phyloP scores from a whole-genome alignment of 192 early-diverging fungal species.

The Cladochytrium replicatum region DNA sequence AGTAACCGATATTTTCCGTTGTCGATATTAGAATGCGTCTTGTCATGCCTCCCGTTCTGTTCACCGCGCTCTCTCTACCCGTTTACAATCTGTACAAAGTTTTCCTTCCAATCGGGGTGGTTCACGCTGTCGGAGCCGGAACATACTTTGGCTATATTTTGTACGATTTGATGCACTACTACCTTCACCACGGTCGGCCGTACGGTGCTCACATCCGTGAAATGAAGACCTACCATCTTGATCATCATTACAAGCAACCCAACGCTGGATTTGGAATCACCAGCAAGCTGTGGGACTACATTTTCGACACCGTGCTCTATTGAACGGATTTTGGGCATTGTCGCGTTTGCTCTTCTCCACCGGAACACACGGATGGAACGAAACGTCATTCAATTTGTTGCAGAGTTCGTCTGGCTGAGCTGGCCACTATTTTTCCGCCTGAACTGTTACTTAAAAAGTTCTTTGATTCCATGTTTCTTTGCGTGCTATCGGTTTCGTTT shows the following conservation, averaged over 20 bases:
- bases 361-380: too few relatives aligned
- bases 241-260: conserved; percentile 79
- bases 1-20: too few relatives aligned
- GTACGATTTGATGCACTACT: conserved; percentile 93
- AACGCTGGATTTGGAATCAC: conserved; percentile 85
- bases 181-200: conserved; percentile 84
- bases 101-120: conserved; percentile 51
- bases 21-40: conserved; percentile 62
- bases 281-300: conserved; percentile 80
- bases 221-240: conserved; percentile 91
- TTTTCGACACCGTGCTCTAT: conserved; percentile 54
- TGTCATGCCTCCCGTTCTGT: conserved; percentile 92
- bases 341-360: too few relatives aligned
- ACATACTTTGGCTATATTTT: conserved; percentile 70
- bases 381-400: too few relatives aligned
- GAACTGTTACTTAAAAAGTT: too few relatives aligned
- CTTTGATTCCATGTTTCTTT: too few relatives aligned
- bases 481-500: too few relatives aligned
- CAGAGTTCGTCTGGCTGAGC: too few relatives aligned
- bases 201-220: conserved; percentile 59
- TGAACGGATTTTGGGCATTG: too few relatives aligned
- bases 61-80: conserved; percentile 53
- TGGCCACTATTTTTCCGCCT: too few relatives aligned
- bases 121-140: conserved; percentile 64
- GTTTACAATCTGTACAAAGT: conserved; percentile 38